Base-by-base conservation (phyloP, 768 basidiomycete species). In the Amanita brunnescens region DNA sequence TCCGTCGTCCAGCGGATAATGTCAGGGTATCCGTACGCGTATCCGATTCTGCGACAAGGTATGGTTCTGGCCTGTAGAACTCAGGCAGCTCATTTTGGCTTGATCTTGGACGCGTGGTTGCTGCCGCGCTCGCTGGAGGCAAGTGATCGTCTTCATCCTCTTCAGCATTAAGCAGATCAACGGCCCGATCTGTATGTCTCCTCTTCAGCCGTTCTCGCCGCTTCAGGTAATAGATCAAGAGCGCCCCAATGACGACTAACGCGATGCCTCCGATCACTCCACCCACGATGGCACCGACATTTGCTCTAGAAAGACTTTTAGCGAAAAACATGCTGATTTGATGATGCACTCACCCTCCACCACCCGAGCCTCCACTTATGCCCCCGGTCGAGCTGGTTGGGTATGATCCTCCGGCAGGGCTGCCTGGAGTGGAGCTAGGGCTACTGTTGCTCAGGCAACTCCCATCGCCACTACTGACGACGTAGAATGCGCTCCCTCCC, bases 391-490 rank as follows among this genome's bases (percentile, higher is more conserved):
- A 64, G 43, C 72, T 73, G 0, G 86, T 88, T 0, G 83, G 77
- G 61, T 84, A 85, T 33, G 70, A 70, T 0, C 85, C 87, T 33
- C 88, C 88, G 18, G 88, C 88, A 5, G 88, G 86, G 49, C 68
- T 71, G 2, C 85, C 87, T 8, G 85, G 75, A 2, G 88, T 91
- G 3, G 88, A 88, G 46, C 83, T 87, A 0, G 88, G 88, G 46
- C 86, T 88, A 12, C 55, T 64, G 39, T 65, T 61, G 38, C 70
- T 77, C 42, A 90, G 61, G 59, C 88, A 91, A 1, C 69, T 74
- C 40, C 61, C 68, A 54, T 77, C 69, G 56, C 73, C 62, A 12
- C 71, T 68, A 53, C 72, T 67, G 32, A 89, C 77, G n/a, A 74
- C 77, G 55, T 75, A 77, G 1, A 72, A 60, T 5, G 66, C 69